Evolutionary conservation across 352 stramenopile species (phyloP).

Genomic region (Peronosclerospora sorghi): DNA sequence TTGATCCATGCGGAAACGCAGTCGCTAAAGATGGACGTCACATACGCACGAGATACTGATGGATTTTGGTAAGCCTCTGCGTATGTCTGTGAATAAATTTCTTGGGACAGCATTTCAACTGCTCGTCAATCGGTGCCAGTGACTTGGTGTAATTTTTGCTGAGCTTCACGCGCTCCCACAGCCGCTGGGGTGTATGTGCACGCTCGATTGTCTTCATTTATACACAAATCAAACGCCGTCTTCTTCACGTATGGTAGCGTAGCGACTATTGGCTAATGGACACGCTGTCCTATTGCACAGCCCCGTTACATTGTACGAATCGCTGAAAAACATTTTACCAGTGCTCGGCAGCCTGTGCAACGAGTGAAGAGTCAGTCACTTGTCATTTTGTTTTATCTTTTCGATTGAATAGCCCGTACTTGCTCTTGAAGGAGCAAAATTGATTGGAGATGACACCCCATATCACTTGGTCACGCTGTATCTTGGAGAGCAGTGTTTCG

Average conservation of each 20-base stretch:
- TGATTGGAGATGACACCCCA: conserved; percentile 98
- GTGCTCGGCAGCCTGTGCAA: conserved; percentile 40
- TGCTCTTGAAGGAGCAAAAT: conserved; percentile 99
- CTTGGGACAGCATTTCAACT: conserved; percentile 97
- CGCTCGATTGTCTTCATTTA: conserved; percentile 99
- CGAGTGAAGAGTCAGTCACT: neutral
- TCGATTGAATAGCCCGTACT: conserved; percentile 32
- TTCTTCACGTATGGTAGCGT: conserved; percentile 97
- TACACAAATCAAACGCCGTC: conserved; percentile 92
- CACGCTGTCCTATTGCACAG: conserved; percentile 95
- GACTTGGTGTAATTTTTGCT: conserved; percentile 96
- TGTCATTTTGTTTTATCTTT: neutral
- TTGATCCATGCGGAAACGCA: too few relatives aligned
- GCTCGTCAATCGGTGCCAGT: conserved; percentile 89
- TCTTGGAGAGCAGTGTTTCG: conserved; percentile 18
- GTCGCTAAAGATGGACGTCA: too few relatives aligned
- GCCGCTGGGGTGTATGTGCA: conserved; percentile 95
- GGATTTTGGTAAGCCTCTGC: conserved; percentile 98
- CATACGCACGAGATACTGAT: conserved; percentile 99
- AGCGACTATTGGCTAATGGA: conserved; percentile 95
- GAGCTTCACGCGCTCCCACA: conserved; percentile 98
- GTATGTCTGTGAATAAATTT: conserved; percentile 98
- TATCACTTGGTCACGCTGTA: conserved; percentile 98
- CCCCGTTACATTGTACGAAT: conserved; percentile 97
- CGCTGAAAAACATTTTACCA: conserved; percentile 95